These are phyloP conservation scores for Biancaea sappan DNA, from an alignment of 306 rosid species.

Conservation along the genomic window DNA sequence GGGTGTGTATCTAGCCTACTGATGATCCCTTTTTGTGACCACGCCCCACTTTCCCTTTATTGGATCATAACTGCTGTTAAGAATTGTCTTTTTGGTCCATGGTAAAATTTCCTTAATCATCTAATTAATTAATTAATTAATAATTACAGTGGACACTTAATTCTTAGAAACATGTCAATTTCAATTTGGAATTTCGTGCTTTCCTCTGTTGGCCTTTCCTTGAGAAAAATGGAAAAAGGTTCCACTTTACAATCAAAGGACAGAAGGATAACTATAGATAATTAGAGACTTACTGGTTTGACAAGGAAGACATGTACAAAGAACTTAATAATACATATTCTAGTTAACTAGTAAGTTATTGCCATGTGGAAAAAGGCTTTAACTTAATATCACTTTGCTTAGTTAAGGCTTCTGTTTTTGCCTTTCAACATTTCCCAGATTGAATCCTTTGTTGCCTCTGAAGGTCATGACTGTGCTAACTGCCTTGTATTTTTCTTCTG, in stretches of 20 bases:
- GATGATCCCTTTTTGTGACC: slow-evolving; percentile 8
- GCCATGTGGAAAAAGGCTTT: neutral
- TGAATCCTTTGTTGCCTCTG: slow-evolving; percentile 31
- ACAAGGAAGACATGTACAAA: slow-evolving; percentile 14
- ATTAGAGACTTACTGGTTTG: neutral
- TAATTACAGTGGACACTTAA: neutral
- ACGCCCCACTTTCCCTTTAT: slow-evolving; percentile 16
- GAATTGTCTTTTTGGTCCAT: slow-evolving; percentile 32
- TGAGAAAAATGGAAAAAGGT: neutral
- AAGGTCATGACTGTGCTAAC: slow-evolving; percentile 3
- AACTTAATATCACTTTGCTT: neutral
- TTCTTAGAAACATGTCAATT: neutral
- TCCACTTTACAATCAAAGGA: slow-evolving; percentile 4
- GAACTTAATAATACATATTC: slow-evolving; percentile 16
- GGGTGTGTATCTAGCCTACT: slow-evolving; percentile 60
- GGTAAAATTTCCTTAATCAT: neutral
- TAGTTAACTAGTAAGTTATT: neutral
- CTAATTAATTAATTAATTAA: neutral
- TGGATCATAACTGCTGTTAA: slow-evolving; percentile 23
- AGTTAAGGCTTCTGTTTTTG: slow-evolving; percentile 6
- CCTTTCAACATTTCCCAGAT: slow-evolving; percentile 17
- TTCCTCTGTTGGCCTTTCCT: slow-evolving; percentile 10
- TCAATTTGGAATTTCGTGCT: slow-evolving; percentile 28
- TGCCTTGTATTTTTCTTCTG: neutral
- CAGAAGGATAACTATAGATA: slow-evolving; percentile 11